These are phyloP conservation scores for Neurospora sp. DNA, from an alignment of 495 filamentous ascomycete species.

Conservation along the genomic window DNA sequence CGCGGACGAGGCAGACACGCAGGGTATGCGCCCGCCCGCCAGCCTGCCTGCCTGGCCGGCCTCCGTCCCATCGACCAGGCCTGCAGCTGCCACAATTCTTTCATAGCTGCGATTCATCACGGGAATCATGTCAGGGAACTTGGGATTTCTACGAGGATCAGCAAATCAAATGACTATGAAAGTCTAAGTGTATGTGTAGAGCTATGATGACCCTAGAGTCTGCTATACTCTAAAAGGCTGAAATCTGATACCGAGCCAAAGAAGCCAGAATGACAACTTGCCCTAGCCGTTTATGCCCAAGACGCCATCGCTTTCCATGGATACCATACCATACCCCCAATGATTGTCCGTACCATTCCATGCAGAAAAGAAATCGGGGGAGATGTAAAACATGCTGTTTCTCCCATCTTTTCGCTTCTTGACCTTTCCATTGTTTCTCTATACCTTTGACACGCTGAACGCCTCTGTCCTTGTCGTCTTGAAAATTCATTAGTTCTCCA, in stretches of 20 bases:
- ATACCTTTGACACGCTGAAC: not conserved
- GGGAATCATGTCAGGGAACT: not conserved
- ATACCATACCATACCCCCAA: not conserved
- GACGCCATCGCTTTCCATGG: not conserved
- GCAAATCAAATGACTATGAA: not conserved
- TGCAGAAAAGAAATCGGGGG: not conserved
- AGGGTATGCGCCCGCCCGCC: not conserved
- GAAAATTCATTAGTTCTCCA: not conserved
- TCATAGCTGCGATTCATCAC: not conserved
- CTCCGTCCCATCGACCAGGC: not conserved
- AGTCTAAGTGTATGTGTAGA: not conserved
- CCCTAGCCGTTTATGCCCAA: not conserved
- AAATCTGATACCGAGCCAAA: not conserved
- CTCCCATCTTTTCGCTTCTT: not conserved
- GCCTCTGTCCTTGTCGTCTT: not conserved
- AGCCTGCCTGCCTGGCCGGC: not conserved
- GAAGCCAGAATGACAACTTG: not conserved
- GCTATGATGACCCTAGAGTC: not conserved
- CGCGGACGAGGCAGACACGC: not conserved
- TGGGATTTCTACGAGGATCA: not conserved
- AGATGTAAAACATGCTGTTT: not conserved
- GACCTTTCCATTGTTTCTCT: not conserved
- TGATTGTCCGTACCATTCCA: not conserved
- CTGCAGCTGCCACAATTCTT: not conserved
- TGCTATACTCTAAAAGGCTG: not conserved